Percentiles rank a stretch among this genome's conserved stretches.
These are phyloP conservation scores for Trifolium dubium DNA, from an alignment of 306 rosid species.

Conservation along the genomic window DNA sequence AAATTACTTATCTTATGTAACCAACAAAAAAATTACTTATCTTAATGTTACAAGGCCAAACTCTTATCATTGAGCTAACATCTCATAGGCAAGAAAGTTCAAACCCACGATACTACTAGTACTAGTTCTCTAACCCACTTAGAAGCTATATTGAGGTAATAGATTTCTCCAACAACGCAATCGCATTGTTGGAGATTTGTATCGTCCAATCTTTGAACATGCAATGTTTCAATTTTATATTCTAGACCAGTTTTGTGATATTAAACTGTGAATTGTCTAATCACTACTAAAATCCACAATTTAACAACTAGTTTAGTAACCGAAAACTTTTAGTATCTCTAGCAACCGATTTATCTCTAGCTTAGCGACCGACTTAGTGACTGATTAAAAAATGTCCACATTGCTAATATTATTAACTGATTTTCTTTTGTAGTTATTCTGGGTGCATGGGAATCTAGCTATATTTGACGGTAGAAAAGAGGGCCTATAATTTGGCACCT, in stretches of 20 bases:
- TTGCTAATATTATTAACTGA: no score
- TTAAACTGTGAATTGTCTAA: neutral
- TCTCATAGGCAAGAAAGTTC: neutral
- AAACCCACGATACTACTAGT: neutral
- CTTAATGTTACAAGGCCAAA: neutral
- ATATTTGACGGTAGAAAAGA: conserved; percentile 35
- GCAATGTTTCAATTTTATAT: neutral
- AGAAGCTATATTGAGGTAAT: neutral
- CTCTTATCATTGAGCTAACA: neutral
- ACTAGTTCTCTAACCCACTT: neutral
- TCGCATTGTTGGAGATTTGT: neutral
- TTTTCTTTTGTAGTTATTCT: neutral
- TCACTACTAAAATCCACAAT: no score
- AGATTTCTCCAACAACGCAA: neutral
- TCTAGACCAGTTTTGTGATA: neutral
- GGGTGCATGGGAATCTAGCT: conserved; percentile 5
- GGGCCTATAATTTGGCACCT: conserved; percentile 2
- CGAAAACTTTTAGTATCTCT: no score
- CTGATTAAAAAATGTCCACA: neutral
- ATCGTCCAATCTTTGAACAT: neutral
- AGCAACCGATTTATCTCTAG: no score
- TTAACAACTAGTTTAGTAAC: no score
- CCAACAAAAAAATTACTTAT: neutral
- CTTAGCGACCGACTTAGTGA: no score
- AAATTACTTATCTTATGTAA: neutral